Evolutionary conservation across 140 eudicot species (phyloP), one percentile per base, ranked within the genome.

Genomic region (Oenanthe javanica): DNA sequence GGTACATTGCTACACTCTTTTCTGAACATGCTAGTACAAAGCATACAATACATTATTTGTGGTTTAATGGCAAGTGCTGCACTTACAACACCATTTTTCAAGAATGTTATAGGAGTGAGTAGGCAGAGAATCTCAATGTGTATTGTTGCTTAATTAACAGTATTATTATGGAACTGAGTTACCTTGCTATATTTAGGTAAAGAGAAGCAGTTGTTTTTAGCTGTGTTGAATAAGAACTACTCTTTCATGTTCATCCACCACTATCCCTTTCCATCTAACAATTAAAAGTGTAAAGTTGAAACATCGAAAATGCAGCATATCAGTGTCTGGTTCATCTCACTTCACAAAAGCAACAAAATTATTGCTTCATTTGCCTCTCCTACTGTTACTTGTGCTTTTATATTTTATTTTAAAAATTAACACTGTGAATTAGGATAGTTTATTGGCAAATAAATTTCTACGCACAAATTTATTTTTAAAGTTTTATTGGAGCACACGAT

Each of bases 101-200:
- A 66, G 72, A 64, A 25, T 64, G 18, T 64, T 25, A 9, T 25
- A 0, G 18, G 6, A 66, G 72, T 16, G 46, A 15, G 59, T 52
- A 2, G 73, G 42, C 23, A 77, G 45, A 45, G 47, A 31, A 23
- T 75, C 73, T 36, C 76, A 48, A 49, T 76, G 69, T 67, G 81
- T 61, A 59, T 46, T 61, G 77, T 82, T 47, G 2, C 52, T n/a
- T 49, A 82, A 61, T n/a, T 49, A 82, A 61, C 67, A 63, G 70
- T 23, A 23, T n/a, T 23, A 23, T n/a, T 10, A 40, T 72, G 43
- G 9, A 46, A 19, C 47, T 55, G 46, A 48, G n/a, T 43, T 23
- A 16, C 19, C 36, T 0, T 43, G 54, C 77, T 47, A 51, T 71
- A 27, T 80, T 63, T 45, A 67, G 61, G 13, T 43, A 4, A 40